Base-by-base conservation (phyloP, 768 basidiomycete genomes). In the Mycena rebaudengoi region DNA sequence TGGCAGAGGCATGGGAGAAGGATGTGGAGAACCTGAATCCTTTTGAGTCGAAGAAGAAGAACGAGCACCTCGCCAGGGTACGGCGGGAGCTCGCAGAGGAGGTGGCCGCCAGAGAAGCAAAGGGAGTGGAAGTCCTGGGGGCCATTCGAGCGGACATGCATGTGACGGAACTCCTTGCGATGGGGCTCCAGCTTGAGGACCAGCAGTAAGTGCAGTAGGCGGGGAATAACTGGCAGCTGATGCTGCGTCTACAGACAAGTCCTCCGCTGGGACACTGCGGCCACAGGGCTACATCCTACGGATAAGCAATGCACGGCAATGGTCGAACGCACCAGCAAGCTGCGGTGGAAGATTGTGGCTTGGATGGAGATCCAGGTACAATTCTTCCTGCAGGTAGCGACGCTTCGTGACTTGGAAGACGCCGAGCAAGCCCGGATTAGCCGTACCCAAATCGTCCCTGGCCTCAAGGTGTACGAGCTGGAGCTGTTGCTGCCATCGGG, bases 401-500 rank as follows among this genome's bases (percentile, higher is more conserved):
- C 21, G 50, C 50, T 51, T 14, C 50, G 50, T 5, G 21, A n/a
- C 7, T 6, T 5, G 30, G 33, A 51, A 18, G 50, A 52, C 23
- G 32, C 13, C 10, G 35, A 18, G 1, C 50, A 25, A 14, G 28
- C 32, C 8, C 7, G 16, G 6, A 7, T 23, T 3, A 33, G 30
- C 8, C 32, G 5, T 20, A 52, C 12, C 50, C 50, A 32, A n/a
- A 6, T 20, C 29, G 21, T 35, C 4, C 46, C 23, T 4, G 20
- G 20, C 13, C 18, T 37, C 30, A 4, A 7, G 14, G 16, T 52
- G 5, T 33, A 32, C 5, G 20, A 28, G 3, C 3, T 52, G 3
- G 21, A 35, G 14, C 64, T 75, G 1, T 73, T 63, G 66, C 54
- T 75, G n/a, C 74, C 73, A 7, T 75, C 73, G 7, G 45, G 2